Conservation (phyloP, 1,284 basidiomycete species). For the Phaffia rhodozyma region DNA sequence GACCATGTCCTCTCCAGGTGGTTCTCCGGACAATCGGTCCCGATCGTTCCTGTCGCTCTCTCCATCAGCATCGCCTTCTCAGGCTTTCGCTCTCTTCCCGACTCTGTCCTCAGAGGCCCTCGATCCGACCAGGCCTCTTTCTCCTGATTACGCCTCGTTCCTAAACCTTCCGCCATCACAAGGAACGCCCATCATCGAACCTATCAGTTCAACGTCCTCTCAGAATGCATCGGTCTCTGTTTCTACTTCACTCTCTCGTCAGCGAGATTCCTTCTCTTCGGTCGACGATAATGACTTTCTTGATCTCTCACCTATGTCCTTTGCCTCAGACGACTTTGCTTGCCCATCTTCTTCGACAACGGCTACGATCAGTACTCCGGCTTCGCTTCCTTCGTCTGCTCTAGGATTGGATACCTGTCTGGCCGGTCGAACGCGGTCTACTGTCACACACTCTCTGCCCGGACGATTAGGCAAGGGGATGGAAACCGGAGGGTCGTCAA, state of each 20-base stretch:
- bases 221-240: not conserved
- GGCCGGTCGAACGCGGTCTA: no score
- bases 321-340: not conserved
- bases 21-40: not conserved
- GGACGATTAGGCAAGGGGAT: no score
- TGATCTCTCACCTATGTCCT: not conserved
- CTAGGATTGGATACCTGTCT: no score
- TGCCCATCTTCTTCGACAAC: not conserved
- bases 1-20: no score
- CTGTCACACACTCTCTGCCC: no score
- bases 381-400: no score
- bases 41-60: not conserved
- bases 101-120: not conserved
- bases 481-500: no score
- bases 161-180: conserved; percentile 1
- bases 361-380: not conserved
- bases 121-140: not conserved
- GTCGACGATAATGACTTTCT: not conserved
- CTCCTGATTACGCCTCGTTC: conserved; percentile 8
- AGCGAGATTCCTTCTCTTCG: not conserved
- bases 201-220: not conserved
- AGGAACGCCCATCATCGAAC: not conserved
- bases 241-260: not conserved
- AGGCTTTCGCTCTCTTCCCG: not conserved
- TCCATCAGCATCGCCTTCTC: not conserved